These are phyloP conservation scores for Lodderomyces margitis DNA, from an alignment of 1,139 yeast genomes.

Conservation along the genomic window DNA sequence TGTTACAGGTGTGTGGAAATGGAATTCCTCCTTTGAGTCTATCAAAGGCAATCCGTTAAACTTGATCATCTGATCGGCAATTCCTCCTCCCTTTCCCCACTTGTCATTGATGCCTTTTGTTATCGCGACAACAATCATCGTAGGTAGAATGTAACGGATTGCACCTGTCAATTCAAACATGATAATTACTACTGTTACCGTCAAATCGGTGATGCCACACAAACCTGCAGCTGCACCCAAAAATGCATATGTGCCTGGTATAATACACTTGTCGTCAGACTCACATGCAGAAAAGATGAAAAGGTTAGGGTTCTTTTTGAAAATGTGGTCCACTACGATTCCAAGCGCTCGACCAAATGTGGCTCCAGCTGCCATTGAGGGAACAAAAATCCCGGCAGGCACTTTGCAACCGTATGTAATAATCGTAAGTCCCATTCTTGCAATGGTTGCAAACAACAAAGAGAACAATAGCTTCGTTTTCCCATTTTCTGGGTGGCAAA, in stretches of 20 bases:
- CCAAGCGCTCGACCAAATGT: constrained; percentile 89
- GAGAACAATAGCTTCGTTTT: constrained; percentile 41
- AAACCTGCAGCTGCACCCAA: constrained; percentile 97
- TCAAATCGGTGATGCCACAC: constrained; percentile 89
- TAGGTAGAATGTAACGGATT: constrained; percentile 81
- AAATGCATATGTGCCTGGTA: constrained; percentile 93
- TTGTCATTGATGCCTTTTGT: constrained; percentile 75
- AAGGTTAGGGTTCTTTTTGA: constrained; percentile 41
- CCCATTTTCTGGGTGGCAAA: constrained; percentile 50
- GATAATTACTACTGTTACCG: constrained; percentile 89
- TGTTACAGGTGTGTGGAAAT: constrained; percentile 52
- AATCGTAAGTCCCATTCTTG: constrained; percentile 70
- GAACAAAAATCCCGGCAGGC: constrained; percentile 95
- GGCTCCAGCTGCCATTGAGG: constrained; percentile 96
- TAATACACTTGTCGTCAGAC: constrained; percentile 51
- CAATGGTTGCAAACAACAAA: constrained; percentile 65
- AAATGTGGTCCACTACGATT: constrained; percentile 57
- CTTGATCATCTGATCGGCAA: constrained; percentile 91
- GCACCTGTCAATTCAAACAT: constrained; percentile 98
- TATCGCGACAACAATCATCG: constrained; percentile 94
- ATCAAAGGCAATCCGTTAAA: constrained; percentile 87
- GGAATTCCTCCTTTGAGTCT: constrained; percentile 69
- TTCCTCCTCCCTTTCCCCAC: constrained; percentile 78
- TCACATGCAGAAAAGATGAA: constrained; percentile 50
- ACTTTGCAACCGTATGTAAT: constrained; percentile 89